Evolutionary conservation across 768 basidiomycete species (phyloP), one percentile per base, ranked within the genome.

Genomic region (Stropharia rugosoannulata): DNA sequence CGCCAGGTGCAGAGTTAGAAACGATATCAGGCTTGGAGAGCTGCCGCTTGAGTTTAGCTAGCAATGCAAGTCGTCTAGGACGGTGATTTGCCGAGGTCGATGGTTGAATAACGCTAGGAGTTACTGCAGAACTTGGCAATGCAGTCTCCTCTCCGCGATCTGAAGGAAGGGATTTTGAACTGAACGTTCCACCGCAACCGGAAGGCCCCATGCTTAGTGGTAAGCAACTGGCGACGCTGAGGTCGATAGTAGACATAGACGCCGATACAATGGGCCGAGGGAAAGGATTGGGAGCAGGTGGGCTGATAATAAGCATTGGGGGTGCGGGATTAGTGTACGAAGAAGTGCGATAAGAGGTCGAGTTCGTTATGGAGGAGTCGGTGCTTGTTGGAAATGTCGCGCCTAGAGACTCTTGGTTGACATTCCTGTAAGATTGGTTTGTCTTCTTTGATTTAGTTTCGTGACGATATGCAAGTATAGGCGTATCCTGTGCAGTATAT

Each of bases 41-140:
- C 25, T 54, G 53, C 10, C 44, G 53, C 39, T 40, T 54, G 18
- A 54, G 37, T 38, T 54, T 54, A 3, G 45, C 44, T 18, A 54
- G 39, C 27, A 54, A 22, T 12, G 53, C 22, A 27, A 54, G 45
- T 15, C 44, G 19, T 29, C 42, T 32, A 13, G 32, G 51, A 1
- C 35, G 51, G 5, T 22, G 41, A 5, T 39, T 29, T 18, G 41
- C 19, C 18, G 42, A 19, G 8, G 29, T 44, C 11, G 51, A 37
- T n/a, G 50, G 39, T 10, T 25, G 29, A 2, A 42, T 22, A 25
- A 15, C 9, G 9, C 29, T 52, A 16, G 32, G 32, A 4, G 42
- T 52, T n/a, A 25, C 40, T 22, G 50, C 27, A 42, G 38, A 13
- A 5, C 37, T 4, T 13, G 27, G 29, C 11, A 25, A 16, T 10